These are phyloP conservation scores for Ogataea minuta DNA, from an alignment of 805 yeast genomes.

Conservation along the genomic window DNA sequence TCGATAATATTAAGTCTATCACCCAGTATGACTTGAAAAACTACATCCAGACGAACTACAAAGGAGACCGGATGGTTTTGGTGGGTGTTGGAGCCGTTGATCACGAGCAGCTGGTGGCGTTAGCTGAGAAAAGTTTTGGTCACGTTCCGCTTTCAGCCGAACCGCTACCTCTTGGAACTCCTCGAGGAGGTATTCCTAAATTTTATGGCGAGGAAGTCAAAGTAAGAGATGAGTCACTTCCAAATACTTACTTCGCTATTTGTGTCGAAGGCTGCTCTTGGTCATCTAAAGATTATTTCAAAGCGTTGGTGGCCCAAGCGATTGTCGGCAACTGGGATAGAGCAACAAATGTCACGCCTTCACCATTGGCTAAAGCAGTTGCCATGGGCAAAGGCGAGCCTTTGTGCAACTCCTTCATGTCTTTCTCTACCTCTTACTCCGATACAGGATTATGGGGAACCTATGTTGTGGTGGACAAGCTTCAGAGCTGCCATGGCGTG, in stretches of 20 bases:
- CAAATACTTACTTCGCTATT: slow-evolving; percentile 86
- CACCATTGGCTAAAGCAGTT: slow-evolving; percentile 73
- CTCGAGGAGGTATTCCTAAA: slow-evolving; percentile 69
- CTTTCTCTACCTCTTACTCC: slow-evolving; percentile 94
- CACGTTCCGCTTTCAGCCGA: slow-evolving; percentile 54
- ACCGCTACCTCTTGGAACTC: slow-evolving; percentile 70
- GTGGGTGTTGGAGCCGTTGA: slow-evolving; percentile 95
- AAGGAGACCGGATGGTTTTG: slow-evolving; percentile 97
- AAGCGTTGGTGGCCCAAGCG: slow-evolving; percentile 94
- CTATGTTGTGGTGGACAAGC: slow-evolving; percentile 81
- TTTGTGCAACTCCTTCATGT: slow-evolving; percentile 91
- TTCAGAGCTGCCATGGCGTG: slow-evolving; percentile 60
- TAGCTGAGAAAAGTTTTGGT: slow-evolving; percentile 77
- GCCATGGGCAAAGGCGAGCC: slow-evolving; percentile 46
- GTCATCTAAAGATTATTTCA: slow-evolving; percentile 93
- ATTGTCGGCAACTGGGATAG: slow-evolving; percentile 98
- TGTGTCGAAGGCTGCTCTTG: slow-evolving; percentile 98
- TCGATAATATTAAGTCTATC: slow-evolving; percentile 80
- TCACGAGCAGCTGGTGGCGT: slow-evolving; percentile 75
- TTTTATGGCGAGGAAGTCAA: slow-evolving; percentile 86
- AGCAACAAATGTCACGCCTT: slow-evolving; percentile 80
- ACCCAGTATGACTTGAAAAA: slow-evolving; percentile 70
- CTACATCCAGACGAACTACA: slow-evolving; percentile 83
- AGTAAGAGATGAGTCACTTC: slow-evolving; percentile 76
- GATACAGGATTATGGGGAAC: slow-evolving; percentile 99